Evolutionary conservation across 352 stramenopile genomes (phyloP), one percentile per base, ranked within the genome.

Genomic region (Plasmopara viticola): DNA sequence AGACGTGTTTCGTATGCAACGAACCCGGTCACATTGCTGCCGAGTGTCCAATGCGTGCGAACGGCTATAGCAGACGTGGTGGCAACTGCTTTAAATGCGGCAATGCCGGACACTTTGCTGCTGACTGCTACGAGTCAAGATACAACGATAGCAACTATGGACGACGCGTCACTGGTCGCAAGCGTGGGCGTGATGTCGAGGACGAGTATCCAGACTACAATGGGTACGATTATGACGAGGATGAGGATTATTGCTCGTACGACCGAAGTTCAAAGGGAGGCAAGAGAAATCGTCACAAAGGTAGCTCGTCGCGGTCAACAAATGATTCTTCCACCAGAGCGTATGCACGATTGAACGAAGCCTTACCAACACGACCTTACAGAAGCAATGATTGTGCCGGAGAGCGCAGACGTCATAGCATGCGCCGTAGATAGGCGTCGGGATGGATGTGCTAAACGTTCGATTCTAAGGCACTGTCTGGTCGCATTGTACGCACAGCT

Each of bases 1-100:
- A 82, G 58, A 82, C 83, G 62, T 92, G 82, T 53, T 92, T 83
- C 50, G 58, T 82, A 52, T 92, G 82, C 51, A 73, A 86, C 43
- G 68, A 77, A 48, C 37, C 68, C 14, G 82, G 78, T n/a, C 82
- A 92, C 53, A 70, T 92, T 31, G 77, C 78, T 18, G 78, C 76
- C 10, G 69, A 84, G 55, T 92, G 82, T 54, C 74, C 79, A 9
- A 37, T 58, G 10, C 62, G 72, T 10, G 66, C 64, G 28, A 76
- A 66, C 15, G 60, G 60, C 14, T 82, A 86, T 55, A 15, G 25
- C 15, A 55, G 51, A 30, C 60, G 62, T 44, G 64, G 69, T 52
- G 62, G 72, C 29, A 82, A 50, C 28, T 83, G 69, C 62, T 81
- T 75, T 48, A 82, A 79, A 37, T 82, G 70, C 30, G 68, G 70